Conservation (phyloP, 257 asterid genomes). For the Cordia subcordata region DNA sequence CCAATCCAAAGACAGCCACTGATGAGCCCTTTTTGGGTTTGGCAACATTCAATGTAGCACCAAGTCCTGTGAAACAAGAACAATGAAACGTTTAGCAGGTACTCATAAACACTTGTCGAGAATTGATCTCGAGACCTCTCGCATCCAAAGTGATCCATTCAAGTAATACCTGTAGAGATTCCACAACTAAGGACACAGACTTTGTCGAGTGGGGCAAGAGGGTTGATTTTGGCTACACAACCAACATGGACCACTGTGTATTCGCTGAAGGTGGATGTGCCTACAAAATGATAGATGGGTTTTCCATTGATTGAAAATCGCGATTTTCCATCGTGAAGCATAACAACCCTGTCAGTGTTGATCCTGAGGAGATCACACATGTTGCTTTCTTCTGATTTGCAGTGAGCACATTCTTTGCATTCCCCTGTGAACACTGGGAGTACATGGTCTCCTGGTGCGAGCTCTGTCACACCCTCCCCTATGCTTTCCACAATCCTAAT, state of each 20-base stretch:
- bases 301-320: slow-evolving; percentile 69
- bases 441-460: slow-evolving; percentile 69
- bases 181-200: slow-evolving; percentile 81
- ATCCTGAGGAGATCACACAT: slow-evolving; percentile 83
- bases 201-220: slow-evolving; percentile 74
- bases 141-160: too few relatives aligned
- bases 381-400: slow-evolving; percentile 68
- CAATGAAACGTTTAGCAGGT: background rate
- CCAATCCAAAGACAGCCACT: slow-evolving; percentile 73
- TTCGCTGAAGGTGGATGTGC: slow-evolving; percentile 75
- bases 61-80: slow-evolving; percentile 47
- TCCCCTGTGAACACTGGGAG: slow-evolving; percentile 89
- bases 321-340: slow-evolving; percentile 52
- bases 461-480: slow-evolving; percentile 75
- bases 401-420: slow-evolving; percentile 68
- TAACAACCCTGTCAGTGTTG: slow-evolving; percentile 63
- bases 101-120: too few relatives aligned
- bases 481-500: slow-evolving; percentile 76
- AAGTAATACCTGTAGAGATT: slow-evolving; percentile 60
- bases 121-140: too few relatives aligned
- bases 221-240: slow-evolving; percentile 68
- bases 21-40: slow-evolving; percentile 65
- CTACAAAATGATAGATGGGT: slow-evolving; percentile 72
- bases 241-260: slow-evolving; percentile 81
- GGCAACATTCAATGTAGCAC: slow-evolving; percentile 83